A percentile compares a stretch with the other conserved stretches of the same genome.
Evolutionary conservation across 805 yeast genomes (phyloP).

Genomic region (Barnettozyma californica): DNA sequence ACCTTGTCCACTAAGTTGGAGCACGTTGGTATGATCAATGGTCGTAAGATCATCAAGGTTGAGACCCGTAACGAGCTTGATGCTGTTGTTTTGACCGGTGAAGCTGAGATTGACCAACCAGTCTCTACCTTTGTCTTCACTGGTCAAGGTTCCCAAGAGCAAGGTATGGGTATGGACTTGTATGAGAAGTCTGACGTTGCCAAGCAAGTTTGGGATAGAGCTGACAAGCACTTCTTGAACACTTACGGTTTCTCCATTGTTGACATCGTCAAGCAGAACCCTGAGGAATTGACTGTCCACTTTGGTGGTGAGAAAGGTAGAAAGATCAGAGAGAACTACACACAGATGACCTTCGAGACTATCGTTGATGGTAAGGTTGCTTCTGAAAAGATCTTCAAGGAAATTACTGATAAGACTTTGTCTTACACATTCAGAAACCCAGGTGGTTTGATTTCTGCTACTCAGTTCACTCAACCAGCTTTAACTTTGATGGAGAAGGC

Average conservation of each 20-base stretch:
- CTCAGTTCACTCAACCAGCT: conserved; percentile 99
- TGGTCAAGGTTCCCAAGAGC: conserved; percentile 99
- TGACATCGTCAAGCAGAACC: conserved; percentile 93
- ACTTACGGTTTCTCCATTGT: conserved; percentile 97
- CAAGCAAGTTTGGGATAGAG: conserved; percentile 94
- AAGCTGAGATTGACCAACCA: conserved; percentile 99
- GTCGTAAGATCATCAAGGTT: conserved; percentile 94
- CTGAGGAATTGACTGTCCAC: conserved; percentile 90
- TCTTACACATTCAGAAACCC: conserved; percentile 88
- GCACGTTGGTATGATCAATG: conserved; percentile 98
- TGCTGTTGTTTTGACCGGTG: conserved; percentile 81
- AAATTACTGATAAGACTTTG: conserved; percentile 72
- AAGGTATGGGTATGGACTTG: conserved; percentile 99
- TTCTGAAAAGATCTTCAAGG: conserved; percentile 94
- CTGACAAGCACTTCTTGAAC: conserved; percentile 85
- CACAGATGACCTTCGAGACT: conserved; percentile 96
- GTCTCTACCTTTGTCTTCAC: conserved; percentile 95
- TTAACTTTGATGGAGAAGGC: conserved; percentile 99
- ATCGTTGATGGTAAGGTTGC: conserved; percentile 77
- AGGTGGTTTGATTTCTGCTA: conserved; percentile 92
- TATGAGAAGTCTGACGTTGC: conserved; percentile 90
- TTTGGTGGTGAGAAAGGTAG: conserved; percentile 98
- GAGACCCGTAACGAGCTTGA: conserved; percentile 82
- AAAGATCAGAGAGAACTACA: conserved; percentile 88
- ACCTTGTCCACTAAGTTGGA: conserved; percentile 80